Base-by-base conservation (phyloP, 805 yeast species). In the Sugiyamaella mastotermitis region DNA sequence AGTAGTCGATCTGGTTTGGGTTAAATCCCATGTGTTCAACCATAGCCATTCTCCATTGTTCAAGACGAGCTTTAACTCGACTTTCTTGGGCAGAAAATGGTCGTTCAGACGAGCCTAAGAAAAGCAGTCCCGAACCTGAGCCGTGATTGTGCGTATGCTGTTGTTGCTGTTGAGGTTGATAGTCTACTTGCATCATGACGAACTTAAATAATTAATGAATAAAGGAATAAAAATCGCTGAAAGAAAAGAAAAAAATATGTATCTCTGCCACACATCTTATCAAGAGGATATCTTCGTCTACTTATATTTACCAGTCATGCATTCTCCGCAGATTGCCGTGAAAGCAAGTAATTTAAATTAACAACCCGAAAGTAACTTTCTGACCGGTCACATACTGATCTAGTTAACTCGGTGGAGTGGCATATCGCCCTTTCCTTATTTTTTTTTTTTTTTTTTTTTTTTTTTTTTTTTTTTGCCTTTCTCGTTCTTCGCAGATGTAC, bases 1-100 rank as follows among this genome's bases (percentile, higher is more conserved):
- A 50, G 32, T 43, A 45, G 21, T 47, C 46, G 8, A 43, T 45
- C 23, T 49, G 53, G 15, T 40, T 46, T 19, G 52, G 50, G 8
- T 38, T 24, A 5, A 51, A 35, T 10, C 57, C 56, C 34, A 49
- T 41, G 33, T 33, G 29, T 18, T 33, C 30, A 25, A 38, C 41
- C 25, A 25, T 34, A 14, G 20, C 17, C 25, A 24, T 24, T 14
- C 45, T 16, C 45, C 45, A 41, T 30, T 33, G 32, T 29, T 41
- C 45, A 20, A 41, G 33, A 13, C 37, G 36, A 19, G 34, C 23
- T 17, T 41, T 41, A 36, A 41, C 38, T 6, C 41, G 33, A 20
- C 30, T 24, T 32, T 41, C 41, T 11, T 22, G 31, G 23, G 30
- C 14, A 16, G 35, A 28, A 18, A 21, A 22, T 10, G 35, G 38